A percentile compares a stretch with the other conserved stretches of the same genome.
phyloP scores from a whole-genome alignment of 495 filamentous ascomycete species.

The Trichoderma erinaceum region DNA sequence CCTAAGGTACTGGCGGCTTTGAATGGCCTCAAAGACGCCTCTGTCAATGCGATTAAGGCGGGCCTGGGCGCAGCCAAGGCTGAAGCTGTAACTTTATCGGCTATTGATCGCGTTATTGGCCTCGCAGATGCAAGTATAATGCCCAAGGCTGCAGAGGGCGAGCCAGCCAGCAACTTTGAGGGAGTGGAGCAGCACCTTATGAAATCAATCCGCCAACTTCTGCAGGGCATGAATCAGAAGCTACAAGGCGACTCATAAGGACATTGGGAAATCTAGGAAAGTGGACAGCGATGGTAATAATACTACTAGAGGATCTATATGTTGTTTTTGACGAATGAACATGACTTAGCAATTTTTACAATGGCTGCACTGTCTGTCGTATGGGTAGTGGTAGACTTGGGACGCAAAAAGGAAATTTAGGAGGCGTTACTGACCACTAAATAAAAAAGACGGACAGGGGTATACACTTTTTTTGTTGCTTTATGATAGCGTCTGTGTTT shows the following conservation, averaged over 20 bases:
- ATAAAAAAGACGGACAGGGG: not conserved
- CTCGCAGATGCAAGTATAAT: conserved; percentile 26
- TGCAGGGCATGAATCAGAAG: conserved; percentile 6
- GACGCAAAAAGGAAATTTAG: not conserved
- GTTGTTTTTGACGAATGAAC: not conserved
- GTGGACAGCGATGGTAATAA: too few relatives aligned
- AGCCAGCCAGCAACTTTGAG: conserved; percentile 9
- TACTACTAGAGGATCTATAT: not conserved
- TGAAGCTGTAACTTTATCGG: conserved; percentile 31
- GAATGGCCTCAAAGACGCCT: conserved; percentile 25
- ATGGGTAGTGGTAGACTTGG: not conserved
- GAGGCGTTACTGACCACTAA: not conserved
- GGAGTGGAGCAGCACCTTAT: conserved; percentile 3
- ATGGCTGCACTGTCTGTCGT: not conserved
- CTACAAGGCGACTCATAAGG: not conserved
- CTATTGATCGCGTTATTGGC: conserved; percentile 33
- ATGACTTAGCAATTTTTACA: not conserved
- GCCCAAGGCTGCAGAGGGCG: conserved; percentile 7
- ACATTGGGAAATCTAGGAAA: not conserved
- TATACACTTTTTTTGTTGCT: not conserved
- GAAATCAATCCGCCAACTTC: conserved; percentile 8
- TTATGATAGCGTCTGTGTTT: conserved; percentile 9
- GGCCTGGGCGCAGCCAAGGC: conserved; percentile 25
- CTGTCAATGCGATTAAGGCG: conserved; percentile 23
- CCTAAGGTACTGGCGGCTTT: conserved; percentile 10